Conservation (phyloP, 2,329 filamentous ascomycete genomes). For the Aspergillus pseudoterreus region DNA sequence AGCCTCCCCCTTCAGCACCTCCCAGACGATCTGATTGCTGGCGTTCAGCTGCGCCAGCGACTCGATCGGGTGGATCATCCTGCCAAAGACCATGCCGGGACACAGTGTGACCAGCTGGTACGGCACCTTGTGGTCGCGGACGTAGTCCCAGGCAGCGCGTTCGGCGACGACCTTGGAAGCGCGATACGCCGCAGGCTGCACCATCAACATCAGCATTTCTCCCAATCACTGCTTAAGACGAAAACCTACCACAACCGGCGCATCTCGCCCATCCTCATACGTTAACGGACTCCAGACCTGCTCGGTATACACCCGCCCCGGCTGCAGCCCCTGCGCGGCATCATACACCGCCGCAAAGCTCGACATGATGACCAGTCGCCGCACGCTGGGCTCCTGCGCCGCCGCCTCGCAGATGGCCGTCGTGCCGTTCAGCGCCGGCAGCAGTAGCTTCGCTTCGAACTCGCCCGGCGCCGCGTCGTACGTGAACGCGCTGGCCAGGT, state of each 20-base stretch:
- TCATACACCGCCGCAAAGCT: slow-evolving; percentile 25
- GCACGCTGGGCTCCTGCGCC: slow-evolving; percentile 9
- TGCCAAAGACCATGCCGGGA: slow-evolving; percentile 28
- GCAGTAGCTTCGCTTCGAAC: slow-evolving; percentile 27
- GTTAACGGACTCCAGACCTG: slow-evolving; percentile 20
- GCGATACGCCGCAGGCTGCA: slow-evolving; percentile 21
- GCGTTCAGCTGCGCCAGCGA: slow-evolving; percentile 22
- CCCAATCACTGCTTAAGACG: neutral
- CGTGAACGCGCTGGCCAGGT: slow-evolving; percentile 28
- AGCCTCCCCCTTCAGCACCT: slow-evolving; percentile 17
- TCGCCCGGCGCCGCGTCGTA: slow-evolving; percentile 21
- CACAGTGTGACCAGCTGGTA: slow-evolving; percentile 18
- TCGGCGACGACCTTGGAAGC: slow-evolving; percentile 24
- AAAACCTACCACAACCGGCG: slow-evolving; percentile 14
- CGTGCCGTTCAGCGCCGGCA: slow-evolving; percentile 26
- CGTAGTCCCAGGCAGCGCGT: slow-evolving; percentile 23
- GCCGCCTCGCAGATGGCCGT: slow-evolving; percentile 24
- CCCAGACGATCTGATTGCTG: slow-evolving; percentile 28
- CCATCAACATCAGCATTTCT: neutral
- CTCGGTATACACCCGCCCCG: slow-evolving; percentile 19
- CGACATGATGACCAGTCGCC: slow-evolving; percentile 24
- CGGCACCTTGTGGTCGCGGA: slow-evolving; percentile 14
- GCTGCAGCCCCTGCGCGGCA: slow-evolving; percentile 16
- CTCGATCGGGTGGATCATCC: slow-evolving; percentile 19
- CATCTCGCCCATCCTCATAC: slow-evolving; percentile 21